These are phyloP conservation scores for Raddia guianensis DNA, from an alignment of 176 grass and related monocot species.

Conservation along the genomic window DNA sequence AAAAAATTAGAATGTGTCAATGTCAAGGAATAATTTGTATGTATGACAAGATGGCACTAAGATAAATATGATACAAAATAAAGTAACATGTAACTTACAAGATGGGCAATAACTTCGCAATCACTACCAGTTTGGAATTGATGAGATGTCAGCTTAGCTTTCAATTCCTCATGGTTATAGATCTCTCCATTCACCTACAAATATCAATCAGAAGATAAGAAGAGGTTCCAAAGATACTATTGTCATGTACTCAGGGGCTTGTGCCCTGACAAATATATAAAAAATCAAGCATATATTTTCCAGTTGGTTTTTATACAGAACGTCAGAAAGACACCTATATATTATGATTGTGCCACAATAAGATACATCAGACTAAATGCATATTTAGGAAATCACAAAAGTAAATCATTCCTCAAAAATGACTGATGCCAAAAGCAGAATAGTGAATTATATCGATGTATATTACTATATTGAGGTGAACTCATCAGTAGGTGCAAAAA, in stretches of 20 bases:
- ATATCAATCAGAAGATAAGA: constrained; percentile 28
- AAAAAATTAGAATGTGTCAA: constrained; percentile 34
- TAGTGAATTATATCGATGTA: background rate
- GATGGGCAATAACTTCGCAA: constrained; percentile 98
- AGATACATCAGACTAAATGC: background rate
- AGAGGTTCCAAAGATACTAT: background rate
- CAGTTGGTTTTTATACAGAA: constrained; percentile 8
- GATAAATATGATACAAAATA: background rate
- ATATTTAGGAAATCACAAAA: background rate
- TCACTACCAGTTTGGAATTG: constrained; percentile 87
- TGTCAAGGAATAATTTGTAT: constrained; percentile 4
- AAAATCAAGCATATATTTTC: constrained; percentile 1
- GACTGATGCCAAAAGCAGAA: constrained; percentile 8
- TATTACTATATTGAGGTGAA: background rate
- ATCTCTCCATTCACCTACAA: constrained; percentile 97
- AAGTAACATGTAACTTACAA: constrained; percentile 60
- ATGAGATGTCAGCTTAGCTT: constrained; percentile 74
- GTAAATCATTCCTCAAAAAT: constrained; percentile 26
- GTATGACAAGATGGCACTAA: background rate
- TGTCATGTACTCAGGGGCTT: no score
- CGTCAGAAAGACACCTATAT: background rate
- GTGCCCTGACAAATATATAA: background rate
- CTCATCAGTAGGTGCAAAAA: background rate
- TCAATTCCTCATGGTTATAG: constrained; percentile 95
- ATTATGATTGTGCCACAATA: background rate